Evolutionary conservation across 2,329 filamentous ascomycete genomes (phyloP), one percentile per base, ranked within the genome.

Genomic region (Decorospora gaudefroyi): DNA sequence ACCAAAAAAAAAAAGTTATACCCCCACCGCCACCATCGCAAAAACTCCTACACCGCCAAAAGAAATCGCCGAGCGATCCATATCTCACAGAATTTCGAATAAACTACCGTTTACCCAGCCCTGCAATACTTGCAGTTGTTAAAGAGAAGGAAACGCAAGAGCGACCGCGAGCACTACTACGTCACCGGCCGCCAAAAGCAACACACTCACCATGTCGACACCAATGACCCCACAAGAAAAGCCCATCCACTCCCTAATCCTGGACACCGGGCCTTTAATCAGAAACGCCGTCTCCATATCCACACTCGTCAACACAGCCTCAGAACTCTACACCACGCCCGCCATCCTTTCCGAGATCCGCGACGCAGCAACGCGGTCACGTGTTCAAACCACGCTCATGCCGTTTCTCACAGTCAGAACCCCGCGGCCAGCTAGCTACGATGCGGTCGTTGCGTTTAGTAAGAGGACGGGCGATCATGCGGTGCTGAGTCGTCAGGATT

Each of bases 231-330:
- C 58, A 9, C 55, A 50, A 37, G 54, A 70, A 50, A 96, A 91
- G 67, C 80, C 85, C 0, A 83, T 95, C 35, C 85, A 95, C 74
- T 87, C 86, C 40, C 82, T 97, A 37, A 81, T 97, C 18, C 80
- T 99, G 56, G 93, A 99, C 67, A 87, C 93, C 3, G 92, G 91
- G 17, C 90, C 92, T 6, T 84, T 99, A 49, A 91, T 99, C 70
- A 92, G 92, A 68, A 96, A 96, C 73, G 86, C 93, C 54, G 90
- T 92, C 9, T 78, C 88, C 8, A 82, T 93, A 16, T 95, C 89
- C 31, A 89, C 87, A 0, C 82, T 99, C 8, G 76, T 96, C 37
- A 79, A 82, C 25, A 84, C 89, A 67, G 85, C 90, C 33, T 85
- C 93, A 29, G 56, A 67, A 30, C 54, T 69, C 3, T 70, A 59